Evolutionary conservation across 257 asterid genomes (phyloP).

Genomic region (Vinca minor): DNA sequence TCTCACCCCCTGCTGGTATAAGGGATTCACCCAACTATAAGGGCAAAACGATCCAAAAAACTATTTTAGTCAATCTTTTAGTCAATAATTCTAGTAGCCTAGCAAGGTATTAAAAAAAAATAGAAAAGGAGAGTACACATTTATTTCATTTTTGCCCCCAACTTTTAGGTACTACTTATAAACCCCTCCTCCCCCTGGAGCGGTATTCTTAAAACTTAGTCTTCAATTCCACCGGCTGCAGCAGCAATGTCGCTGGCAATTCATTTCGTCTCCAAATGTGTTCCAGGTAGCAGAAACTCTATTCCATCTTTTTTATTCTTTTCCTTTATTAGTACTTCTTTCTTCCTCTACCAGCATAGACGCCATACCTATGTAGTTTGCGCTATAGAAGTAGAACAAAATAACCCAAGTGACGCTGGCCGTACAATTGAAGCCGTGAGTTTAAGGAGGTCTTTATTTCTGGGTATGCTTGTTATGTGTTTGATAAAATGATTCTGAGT

Average conservation of each 20-base stretch:
- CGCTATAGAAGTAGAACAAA: too few species aligned
- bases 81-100: too few species aligned
- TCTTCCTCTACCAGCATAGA: background rate
- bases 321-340: background rate
- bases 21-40: too few species aligned
- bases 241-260: conserved; percentile 10
- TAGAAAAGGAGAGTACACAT: too few species aligned
- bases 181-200: background rate
- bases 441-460: background rate
- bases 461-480: conserved; percentile 3
- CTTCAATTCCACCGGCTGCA: background rate
- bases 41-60: too few species aligned
- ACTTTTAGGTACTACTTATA: background rate
- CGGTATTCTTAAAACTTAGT: too few species aligned
- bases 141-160: too few species aligned
- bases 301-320: background rate
- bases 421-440: background rate
- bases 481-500: conserved; percentile 11
- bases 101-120: too few species aligned
- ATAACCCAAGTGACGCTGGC: too few species aligned
- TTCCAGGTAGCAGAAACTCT: conserved; percentile 9
- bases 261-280: conserved; percentile 6
- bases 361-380: background rate
- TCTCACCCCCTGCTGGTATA: too few species aligned
- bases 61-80: too few species aligned